These are phyloP conservation scores for Chaetomium strumarium DNA, from an alignment of 2,329 filamentous ascomycete species.

Conservation along the genomic window DNA sequence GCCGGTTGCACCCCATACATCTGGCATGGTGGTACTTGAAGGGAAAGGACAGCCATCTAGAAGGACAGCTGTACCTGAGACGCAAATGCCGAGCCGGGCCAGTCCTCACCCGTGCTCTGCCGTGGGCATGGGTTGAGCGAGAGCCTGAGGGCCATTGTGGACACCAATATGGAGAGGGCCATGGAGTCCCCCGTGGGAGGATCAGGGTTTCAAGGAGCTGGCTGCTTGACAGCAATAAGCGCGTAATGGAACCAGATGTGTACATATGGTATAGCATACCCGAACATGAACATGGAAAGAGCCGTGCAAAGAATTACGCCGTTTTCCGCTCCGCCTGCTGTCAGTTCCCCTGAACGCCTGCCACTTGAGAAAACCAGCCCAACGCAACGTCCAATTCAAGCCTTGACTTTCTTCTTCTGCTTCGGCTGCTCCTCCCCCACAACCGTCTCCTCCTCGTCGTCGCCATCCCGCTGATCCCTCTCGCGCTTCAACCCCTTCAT, in stretches of 20 bases:
- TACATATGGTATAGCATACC: conserved; percentile 13
- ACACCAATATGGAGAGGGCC: not conserved
- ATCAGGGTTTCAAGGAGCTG: not conserved
- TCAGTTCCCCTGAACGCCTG: not conserved
- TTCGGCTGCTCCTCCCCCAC: conserved; percentile 32
- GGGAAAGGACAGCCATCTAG: too few species aligned
- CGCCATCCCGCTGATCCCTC: conserved; percentile 55
- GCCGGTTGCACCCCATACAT: too few species aligned
- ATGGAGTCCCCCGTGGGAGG: not conserved
- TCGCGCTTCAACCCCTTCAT: conserved; percentile 97
- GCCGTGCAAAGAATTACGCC: conserved; percentile 5
- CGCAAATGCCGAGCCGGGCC: too few species aligned
- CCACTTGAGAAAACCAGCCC: not conserved
- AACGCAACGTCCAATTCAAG: not conserved
- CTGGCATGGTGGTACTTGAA: too few species aligned
- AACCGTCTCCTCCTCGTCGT: conserved; percentile 35
- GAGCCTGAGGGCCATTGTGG: not conserved
- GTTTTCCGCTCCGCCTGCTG: conserved; percentile 9
- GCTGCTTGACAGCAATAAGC: not conserved
- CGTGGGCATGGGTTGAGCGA: too few species aligned
- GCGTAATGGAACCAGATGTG: not conserved
- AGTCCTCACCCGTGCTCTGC: too few species aligned
- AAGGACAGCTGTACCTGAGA: too few species aligned
- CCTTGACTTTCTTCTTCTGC: conserved; percentile 35
- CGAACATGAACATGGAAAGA: not conserved